Conservation (phyloP, 2,329 filamentous ascomycete species). For the Geosmithia flava region DNA sequence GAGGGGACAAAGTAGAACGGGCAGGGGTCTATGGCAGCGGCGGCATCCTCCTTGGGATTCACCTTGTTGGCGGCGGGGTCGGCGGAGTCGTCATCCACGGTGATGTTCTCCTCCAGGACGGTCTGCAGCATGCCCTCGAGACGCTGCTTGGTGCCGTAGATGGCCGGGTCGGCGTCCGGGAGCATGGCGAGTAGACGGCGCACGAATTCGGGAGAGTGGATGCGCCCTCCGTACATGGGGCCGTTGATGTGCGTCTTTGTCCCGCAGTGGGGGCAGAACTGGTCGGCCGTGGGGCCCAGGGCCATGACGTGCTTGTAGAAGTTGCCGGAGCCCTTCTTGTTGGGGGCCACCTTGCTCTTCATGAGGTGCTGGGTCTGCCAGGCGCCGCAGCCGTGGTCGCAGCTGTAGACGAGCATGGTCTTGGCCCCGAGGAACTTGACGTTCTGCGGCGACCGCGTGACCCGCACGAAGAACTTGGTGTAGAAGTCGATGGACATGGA, state of each 20-base stretch:
- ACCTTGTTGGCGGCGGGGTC: constrained; percentile 12
- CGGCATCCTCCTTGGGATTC: constrained; percentile 30
- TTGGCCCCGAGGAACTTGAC: constrained; percentile 88
- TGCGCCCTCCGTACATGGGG: constrained; percentile 86
- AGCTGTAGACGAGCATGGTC: constrained; percentile 87
- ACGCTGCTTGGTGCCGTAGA: constrained; percentile 69
- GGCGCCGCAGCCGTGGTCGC: constrained; percentile 81
- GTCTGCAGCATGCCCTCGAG: constrained; percentile 88
- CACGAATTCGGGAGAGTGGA: constrained; percentile 79
- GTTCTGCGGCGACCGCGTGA: constrained; percentile 66
- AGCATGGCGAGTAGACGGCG: constrained; percentile 64
- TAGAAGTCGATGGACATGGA: constrained; percentile 97
- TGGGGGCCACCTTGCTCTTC: constrained; percentile 50
- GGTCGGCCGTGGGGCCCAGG: constrained; percentile 53
- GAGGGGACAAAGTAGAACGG: constrained; percentile 83
- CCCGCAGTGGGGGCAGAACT: constrained; percentile 70
- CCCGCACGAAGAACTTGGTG: constrained; percentile 72
- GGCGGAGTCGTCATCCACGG: constrained; percentile 12
- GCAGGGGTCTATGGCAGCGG: constrained; percentile 56
- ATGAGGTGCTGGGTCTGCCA: constrained; percentile 76
- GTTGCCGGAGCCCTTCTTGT: constrained; percentile 56
- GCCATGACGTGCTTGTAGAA: constrained; percentile 73
- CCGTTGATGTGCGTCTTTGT: constrained; percentile 78
- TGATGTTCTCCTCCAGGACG: constrained; percentile 61
- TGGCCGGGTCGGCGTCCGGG: constrained; percentile 49